Conservation (phyloP, 768 basidiomycete genomes). For the Mycena vitilis region DNA sequence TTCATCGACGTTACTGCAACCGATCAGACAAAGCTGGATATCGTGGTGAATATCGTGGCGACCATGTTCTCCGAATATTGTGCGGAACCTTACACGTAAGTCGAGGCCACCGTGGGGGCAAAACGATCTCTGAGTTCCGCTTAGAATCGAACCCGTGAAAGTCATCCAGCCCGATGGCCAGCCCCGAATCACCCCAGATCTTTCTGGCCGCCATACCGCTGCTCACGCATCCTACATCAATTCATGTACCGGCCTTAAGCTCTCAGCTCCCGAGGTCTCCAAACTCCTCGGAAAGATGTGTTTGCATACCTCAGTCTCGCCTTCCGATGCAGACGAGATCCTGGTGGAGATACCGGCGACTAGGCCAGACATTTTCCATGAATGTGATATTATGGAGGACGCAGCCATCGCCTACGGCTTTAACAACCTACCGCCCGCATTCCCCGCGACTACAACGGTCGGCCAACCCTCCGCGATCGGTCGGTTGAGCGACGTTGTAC, state of each 20-base stretch:
- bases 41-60: constrained; percentile 93
- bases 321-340: constrained; percentile 73
- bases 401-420: constrained; percentile 98
- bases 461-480: constrained; percentile 92
- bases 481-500: constrained; percentile 88
- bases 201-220: constrained; percentile 75
- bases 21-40: constrained; percentile 95
- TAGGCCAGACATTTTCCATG: constrained; percentile 97
- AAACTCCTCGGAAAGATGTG: constrained; percentile 88
- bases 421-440: constrained; percentile 92
- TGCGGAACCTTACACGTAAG: constrained; percentile 91
- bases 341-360: constrained; percentile 88
- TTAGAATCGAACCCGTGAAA: constrained; percentile 93
- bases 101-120: constrained; percentile 18
- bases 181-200: constrained; percentile 81
- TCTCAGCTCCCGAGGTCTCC: constrained; percentile 74
- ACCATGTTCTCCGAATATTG: constrained; percentile 99
- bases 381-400: constrained; percentile 99
- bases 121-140: constrained; percentile 16
- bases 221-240: constrained; percentile 94
- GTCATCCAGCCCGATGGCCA: constrained; percentile 84
- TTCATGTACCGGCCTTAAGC: constrained; percentile 89
- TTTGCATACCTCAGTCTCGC: constrained; percentile 65
- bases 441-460: constrained; percentile 95
- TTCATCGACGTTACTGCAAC: constrained; percentile 98